phyloP scores from a whole-genome alignment of 768 basidiomycete genomes.

The Hypsizygus marmoreus region DNA sequence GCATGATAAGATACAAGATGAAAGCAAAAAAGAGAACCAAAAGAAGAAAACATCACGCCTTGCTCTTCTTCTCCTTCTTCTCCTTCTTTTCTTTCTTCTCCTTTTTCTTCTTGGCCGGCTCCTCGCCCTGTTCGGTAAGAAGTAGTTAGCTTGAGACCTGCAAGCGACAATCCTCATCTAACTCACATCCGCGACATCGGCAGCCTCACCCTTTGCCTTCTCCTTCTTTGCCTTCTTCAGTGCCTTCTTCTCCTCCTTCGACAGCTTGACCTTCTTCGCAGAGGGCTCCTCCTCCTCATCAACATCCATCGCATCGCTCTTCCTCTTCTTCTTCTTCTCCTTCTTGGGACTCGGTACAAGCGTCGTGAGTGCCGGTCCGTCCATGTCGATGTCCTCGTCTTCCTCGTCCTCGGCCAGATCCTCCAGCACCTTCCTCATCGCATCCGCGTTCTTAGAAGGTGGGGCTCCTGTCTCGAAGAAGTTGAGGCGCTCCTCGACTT shows the following conservation, averaged over 20 bases:
- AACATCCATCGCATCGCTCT: conserved; percentile 69
- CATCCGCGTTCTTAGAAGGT: conserved; percentile 89
- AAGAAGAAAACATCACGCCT: conserved; percentile 25
- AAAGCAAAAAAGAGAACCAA: conserved; percentile 15
- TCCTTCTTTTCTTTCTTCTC: conserved; percentile 42
- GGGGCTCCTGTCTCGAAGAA: conserved; percentile 94
- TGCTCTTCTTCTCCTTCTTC: conserved; percentile 37
- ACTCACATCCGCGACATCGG: conserved; percentile 41
- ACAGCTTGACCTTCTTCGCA: conserved; percentile 72
- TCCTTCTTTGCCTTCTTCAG: conserved; percentile 77
- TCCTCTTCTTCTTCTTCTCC: conserved; percentile 70
- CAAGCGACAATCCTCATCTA: conserved; percentile 10
- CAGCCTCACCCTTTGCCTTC: conserved; percentile 53
- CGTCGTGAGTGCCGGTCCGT: conserved; percentile 55
- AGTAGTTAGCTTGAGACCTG: neutral
- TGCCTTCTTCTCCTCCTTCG: conserved; percentile 87
- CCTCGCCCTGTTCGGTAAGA: conserved; percentile 17
- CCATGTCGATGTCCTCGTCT: conserved; percentile 46
- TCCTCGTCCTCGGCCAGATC: conserved; percentile 66
- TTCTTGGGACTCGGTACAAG: conserved; percentile 59
- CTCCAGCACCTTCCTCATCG: conserved; percentile 88
- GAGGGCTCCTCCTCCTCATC: conserved; percentile 53
- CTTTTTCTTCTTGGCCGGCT: conserved; percentile 49
- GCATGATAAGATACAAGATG: too few relatives aligned
- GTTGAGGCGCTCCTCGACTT: conserved; percentile 92